Conservation (phyloP, 768 basidiomycete species). For the Trametes elegans region DNA sequence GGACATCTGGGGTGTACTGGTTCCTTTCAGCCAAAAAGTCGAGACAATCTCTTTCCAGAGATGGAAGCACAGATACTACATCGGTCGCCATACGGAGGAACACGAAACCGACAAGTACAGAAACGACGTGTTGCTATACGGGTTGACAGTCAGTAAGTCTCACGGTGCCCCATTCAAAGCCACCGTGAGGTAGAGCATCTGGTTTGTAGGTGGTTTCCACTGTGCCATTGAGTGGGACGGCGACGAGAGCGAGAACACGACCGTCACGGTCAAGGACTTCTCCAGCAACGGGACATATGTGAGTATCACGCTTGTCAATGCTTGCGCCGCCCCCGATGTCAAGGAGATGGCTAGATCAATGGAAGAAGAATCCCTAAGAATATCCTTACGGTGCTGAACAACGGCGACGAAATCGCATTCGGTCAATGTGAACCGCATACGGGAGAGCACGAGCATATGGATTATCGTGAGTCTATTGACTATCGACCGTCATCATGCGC, state of each 20-base stretch:
- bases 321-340: background rate
- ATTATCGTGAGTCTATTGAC: conserved; percentile 62
- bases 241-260: conserved; percentile 33
- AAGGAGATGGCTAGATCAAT: no score
- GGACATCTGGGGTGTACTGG: conserved; percentile 66
- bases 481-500: no score
- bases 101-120: conserved; percentile 31
- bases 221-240: conserved; percentile 61
- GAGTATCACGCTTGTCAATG: background rate
- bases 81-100: conserved; percentile 48
- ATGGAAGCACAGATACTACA: conserved; percentile 42
- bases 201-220: conserved; percentile 46
- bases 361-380: conserved; percentile 55
- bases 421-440: conserved; percentile 51
- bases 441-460: conserved; percentile 38
- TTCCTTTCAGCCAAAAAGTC: conserved; percentile 51
- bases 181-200: background rate
- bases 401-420: conserved; percentile 85
- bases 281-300: conserved; percentile 48
- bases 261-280: conserved; percentile 48
- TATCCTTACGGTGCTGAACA: conserved; percentile 52
- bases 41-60: conserved; percentile 62
- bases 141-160: conserved; percentile 70
- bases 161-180: background rate
- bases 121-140: conserved; percentile 55